Base-by-base conservation (phyloP, 306 rosid genomes). In the Corylus avellana region DNA sequence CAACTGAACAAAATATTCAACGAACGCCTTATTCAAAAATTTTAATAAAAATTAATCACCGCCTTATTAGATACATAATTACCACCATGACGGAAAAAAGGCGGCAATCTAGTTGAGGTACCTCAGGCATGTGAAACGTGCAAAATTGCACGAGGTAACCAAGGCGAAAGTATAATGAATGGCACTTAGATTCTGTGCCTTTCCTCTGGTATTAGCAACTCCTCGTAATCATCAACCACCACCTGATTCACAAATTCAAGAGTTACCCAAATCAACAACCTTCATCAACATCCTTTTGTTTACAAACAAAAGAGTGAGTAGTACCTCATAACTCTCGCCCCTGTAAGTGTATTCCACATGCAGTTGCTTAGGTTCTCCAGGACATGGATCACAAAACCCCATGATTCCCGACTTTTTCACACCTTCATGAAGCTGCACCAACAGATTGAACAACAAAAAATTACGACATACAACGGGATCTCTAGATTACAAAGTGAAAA, bases 381-480 rank as follows among this genome's bases (percentile, higher is more conserved):
- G 99, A 75, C 97, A 89, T 22, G 98, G 99, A 88, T 95, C 98
- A 74, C 85, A 93, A 82, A 91, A 93, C 18, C 99, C 99, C 98
- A 93, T 93, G 83, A 95, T 90, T 75, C 99, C 98, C 51, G 98
- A 91, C 88, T 95, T 95, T 84, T 93, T 95, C 59, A 93, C 90
- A 29, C 97, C 97, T 73, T 91, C 89, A 59, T 95, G 98, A 57
- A 95, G 99, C 98, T 95, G 93, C 89, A 85, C 17, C 74, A 85
- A 55, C 72, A 81, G 80, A 84, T 62, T 29, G 77, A 76, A 72
- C 78, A 4, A 27, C 58, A 44, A 29, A 35, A 49, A 73, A 47
- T 59, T 17, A 5, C 50, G 9, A 61, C 42, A 54, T 44, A 53
- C 42, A 47, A 25, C 18, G 44, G 69, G 46, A 49, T 5, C 29